Conservation (phyloP, 495 filamentous ascomycete genomes). For the Aspergillus saccharolyticus region DNA sequence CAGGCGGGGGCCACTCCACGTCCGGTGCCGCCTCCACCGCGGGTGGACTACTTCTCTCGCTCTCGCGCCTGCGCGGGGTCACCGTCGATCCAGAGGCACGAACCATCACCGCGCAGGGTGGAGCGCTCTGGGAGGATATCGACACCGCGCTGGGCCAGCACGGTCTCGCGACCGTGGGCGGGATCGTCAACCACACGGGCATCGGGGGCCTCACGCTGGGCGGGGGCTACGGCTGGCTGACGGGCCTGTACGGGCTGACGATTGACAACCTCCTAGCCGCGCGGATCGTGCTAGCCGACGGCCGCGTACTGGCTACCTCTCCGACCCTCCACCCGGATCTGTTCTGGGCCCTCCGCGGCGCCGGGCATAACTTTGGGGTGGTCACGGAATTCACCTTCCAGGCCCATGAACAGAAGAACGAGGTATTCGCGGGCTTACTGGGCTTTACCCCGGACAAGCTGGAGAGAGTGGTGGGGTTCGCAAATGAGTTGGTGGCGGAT, state of each 20-base stretch:
- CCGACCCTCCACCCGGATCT: conserved; percentile 32
- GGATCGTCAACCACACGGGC: conserved; percentile 50
- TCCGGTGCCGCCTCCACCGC: background rate
- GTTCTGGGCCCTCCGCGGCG: conserved; percentile 41
- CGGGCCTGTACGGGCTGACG: conserved; percentile 37
- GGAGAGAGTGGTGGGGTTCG: conserved; percentile 24
- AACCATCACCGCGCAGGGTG: conserved; percentile 42
- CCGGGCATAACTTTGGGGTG: conserved; percentile 37
- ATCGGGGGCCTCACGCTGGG: conserved; percentile 50
- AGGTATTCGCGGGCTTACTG: conserved; percentile 41
- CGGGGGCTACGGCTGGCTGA: conserved; percentile 48
- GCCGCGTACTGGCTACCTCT: conserved; percentile 29
- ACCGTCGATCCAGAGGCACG: conserved; percentile 4
- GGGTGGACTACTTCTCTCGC: background rate
- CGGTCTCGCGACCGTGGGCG: conserved; percentile 50
- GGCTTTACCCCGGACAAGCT: conserved; percentile 35
- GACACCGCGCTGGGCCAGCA: conserved; percentile 37
- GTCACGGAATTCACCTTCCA: conserved; percentile 37
- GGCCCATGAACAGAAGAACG: conserved; percentile 26
- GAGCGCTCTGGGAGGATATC: conserved; percentile 45
- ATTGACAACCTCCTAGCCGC: conserved; percentile 44
- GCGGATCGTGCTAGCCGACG: conserved; percentile 43
- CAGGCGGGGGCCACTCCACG: background rate
- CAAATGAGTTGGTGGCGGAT: conserved; percentile 28
- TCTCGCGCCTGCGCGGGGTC: background rate